Base-by-base conservation (phyloP, 1,284 basidiomycete species). In the Schizophyllum amplum region DNA sequence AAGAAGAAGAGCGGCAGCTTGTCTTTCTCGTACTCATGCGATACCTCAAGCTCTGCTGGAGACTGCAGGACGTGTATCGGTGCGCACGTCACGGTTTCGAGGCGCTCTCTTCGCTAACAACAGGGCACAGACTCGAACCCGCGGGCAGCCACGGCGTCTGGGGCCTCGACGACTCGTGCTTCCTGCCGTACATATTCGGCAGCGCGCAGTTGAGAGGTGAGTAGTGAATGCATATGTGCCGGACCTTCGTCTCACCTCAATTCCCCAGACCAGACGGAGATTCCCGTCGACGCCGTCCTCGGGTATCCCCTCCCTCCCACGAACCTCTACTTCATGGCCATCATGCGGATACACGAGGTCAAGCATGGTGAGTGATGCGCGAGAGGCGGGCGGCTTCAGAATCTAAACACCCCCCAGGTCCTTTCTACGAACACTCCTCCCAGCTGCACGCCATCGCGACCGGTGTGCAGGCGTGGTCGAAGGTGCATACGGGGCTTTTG, bases 131-230 rank as follows among this genome's bases (percentile, higher is more conserved):
- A 51, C 83, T 99, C 5, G 96, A 99, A 71, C 96, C 97, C 3
- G 96, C 96, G 0, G 96, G 96, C 2, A 94, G 91, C 61, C 97
- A 99, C 67, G 96, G 96, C 6, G 96, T 98, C 0, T 99, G 96
- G 96, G 96, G 96, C 0, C 74, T 99, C 33, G 94, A 99, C 68
- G 97, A 99, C 69, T 97, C 90, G 61, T 84, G 82, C 55, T 97
- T 97, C 72, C 75, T 97, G 23, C 87, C 89, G 23, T 98, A 98
- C 69, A 80, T 97, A 7, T 91, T 97, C 67, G 96, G 96, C 4
- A 92, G 94, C 60, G 92, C 86, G 1, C 93, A 98, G 71, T 77
- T 98, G 6, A 78, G 90, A 80, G 87, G 88, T 83, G 57, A 4
- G 68, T 62, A 55, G 33, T 17, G n/a, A n/a, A n/a, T n/a, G n/a